These are phyloP conservation scores for Solanum chilense DNA, from an alignment of 257 asterid species.

Conservation along the genomic window DNA sequence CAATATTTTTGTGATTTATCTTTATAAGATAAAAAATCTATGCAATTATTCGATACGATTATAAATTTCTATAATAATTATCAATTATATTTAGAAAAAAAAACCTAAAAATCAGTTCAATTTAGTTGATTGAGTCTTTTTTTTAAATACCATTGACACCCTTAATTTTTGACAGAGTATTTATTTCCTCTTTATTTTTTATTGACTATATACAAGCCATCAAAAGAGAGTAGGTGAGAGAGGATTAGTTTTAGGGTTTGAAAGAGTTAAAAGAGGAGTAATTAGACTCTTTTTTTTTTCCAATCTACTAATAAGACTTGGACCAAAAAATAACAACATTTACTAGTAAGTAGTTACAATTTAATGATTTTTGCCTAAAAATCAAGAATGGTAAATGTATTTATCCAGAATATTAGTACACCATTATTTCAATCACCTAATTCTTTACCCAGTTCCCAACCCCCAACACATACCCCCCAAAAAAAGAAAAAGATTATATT, in stretches of 20 bases:
- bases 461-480: background rate
- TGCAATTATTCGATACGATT: too few species aligned
- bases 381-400: background rate
- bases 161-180: background rate
- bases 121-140: background rate
- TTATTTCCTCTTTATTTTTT: background rate
- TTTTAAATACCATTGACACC: background rate
- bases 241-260: background rate
- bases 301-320: background rate
- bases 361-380: background rate
- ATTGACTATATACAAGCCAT: background rate
- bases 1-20: too few species aligned
- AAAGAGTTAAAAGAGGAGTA: background rate
- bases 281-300: background rate
- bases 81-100: too few species aligned
- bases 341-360: background rate
- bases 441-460: background rate
- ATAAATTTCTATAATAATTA: too few species aligned
- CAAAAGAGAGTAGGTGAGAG: background rate
- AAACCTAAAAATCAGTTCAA: background rate
- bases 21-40: too few species aligned
- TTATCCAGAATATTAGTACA: background rate
- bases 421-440: background rate
- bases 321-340: background rate
- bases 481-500: background rate